Evolutionary conservation across 164 flowering plant species (phyloP), one percentile per base, ranked within the genome.

Genomic region (Chimonanthus salicifolius): DNA sequence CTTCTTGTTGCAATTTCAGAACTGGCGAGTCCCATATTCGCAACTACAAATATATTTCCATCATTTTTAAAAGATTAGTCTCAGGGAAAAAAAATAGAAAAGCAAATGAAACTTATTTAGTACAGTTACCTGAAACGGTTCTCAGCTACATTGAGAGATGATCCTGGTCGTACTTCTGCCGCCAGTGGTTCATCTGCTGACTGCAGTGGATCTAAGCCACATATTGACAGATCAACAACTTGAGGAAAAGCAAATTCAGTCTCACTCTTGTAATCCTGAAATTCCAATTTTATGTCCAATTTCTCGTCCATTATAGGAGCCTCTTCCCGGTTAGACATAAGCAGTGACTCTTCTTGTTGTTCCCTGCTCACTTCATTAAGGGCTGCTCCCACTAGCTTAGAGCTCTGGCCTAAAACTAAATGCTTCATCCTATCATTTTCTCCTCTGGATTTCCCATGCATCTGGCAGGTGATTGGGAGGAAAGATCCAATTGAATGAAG

Each of bases 251-350:
- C 77, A 49, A 67, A 58, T 47, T 46, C 49, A 47, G 75, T 64
- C 63, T 84, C 89, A 50, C 33, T 80, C 1, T 72, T 75, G n/a
- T 74, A 81, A 47, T 65, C 73, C 74, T 69, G 85, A 64, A 88
- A 74, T 80, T 95, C 89, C 76, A 95, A 76, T 6, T 85, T 85
- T 71, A 95, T n/a, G 66, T 89, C 92, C 78, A 92, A 74, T 44
- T 66, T 78, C 62, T 90, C 95, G 20, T 66, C 62, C 74, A 67
- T 69, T 1, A 73, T 63, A 63, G 80, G 67, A 73, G 71, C 71
- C 63, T 84, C 89, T 63, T 84, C 87, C 67, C 73, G 78, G 21
- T 72, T 71, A 46, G 85, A 67, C n/a, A 50, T 67, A 54, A 82
- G 62, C 13, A 74, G 74, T 48, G 64, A 50, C 51, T 80, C 82